Evolutionary conservation across 192 early-diverging fungal species (phyloP).

Genomic region (Entomortierella lignicola): DNA sequence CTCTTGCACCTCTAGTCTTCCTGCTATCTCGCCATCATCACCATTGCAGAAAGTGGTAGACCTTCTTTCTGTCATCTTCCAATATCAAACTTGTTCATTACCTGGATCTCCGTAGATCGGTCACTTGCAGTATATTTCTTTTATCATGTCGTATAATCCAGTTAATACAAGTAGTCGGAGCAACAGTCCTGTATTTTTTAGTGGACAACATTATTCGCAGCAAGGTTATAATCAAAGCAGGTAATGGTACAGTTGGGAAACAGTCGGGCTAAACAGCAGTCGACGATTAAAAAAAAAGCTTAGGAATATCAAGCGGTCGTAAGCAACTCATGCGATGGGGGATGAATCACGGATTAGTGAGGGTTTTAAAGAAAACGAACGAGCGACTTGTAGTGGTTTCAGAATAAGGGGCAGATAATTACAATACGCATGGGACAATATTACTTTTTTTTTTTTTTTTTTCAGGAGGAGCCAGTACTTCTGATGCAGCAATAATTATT

Average conservation of each 20-base stretch:
- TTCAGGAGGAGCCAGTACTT: slow-evolving; percentile 14
- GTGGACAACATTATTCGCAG: not conserved
- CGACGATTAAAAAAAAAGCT: not conserved
- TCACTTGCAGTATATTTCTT: not conserved
- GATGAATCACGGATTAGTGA: not conserved
- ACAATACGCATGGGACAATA: not conserved
- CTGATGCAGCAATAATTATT: not conserved
- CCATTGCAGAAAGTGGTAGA: slow-evolving; percentile 1
- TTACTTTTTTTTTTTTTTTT: no score
- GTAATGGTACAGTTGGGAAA: not conserved
- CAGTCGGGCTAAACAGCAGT: not conserved
- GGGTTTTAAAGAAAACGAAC: not conserved
- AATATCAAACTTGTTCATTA: not conserved
- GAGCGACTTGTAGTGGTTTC: no score
- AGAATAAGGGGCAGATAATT: not conserved
- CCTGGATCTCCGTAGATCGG: no score
- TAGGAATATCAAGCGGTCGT: not conserved
- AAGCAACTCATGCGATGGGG: not conserved
- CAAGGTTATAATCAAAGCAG: slow-evolving; percentile 19
- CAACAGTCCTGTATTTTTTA: slow-evolving; percentile 30
- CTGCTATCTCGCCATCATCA: not conserved
- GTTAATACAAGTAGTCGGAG: slow-evolving; percentile 32
- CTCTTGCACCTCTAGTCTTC: not conserved
- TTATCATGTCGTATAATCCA: slow-evolving; percentile 28
- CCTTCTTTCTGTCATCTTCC: slow-evolving; percentile 2